These are phyloP conservation scores for Apophysomyces variabilis DNA, from an alignment of 371 early-diverging fungal genomes.

Conservation along the genomic window DNA sequence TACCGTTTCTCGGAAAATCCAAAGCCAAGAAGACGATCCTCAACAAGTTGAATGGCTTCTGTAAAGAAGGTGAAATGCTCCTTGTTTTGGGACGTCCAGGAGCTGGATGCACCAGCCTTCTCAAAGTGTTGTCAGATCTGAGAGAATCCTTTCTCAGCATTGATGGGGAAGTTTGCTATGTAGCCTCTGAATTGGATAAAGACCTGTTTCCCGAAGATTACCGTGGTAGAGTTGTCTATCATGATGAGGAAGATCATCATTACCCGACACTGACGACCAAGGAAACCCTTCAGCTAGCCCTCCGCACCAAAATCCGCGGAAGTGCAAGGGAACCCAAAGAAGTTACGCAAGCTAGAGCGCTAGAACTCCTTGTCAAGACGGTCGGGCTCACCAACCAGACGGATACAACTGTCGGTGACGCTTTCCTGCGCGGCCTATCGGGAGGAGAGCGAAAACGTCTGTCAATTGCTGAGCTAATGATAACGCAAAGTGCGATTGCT, in stretches of 20 bases:
- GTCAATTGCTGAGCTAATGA: conserved; percentile 84
- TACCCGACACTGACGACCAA: conserved; percentile 48
- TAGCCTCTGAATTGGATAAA: conserved; percentile 37
- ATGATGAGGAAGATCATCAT: conserved; percentile 58
- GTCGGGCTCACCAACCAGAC: conserved; percentile 73
- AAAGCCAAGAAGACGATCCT: conserved; percentile 31
- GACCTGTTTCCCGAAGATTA: conserved; percentile 40
- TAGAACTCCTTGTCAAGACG: conserved; percentile 55
- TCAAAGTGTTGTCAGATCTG: conserved; percentile 52
- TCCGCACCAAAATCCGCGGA: conserved; percentile 52
- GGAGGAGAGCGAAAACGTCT: conserved; percentile 90
- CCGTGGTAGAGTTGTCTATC: conserved; percentile 53
- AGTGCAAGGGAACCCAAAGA: conserved; percentile 28
- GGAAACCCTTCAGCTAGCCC: conserved; percentile 55
- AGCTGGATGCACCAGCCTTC: conserved; percentile 53
- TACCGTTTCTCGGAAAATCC: conserved; percentile 16
- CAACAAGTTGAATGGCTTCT: conserved; percentile 41
- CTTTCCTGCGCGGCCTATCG: conserved; percentile 77
- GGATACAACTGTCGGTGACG: conserved; percentile 83
- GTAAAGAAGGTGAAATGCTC: conserved; percentile 57
- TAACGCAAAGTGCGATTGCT: conserved; percentile 70
- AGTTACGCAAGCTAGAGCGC: conserved; percentile 33
- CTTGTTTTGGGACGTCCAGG: conserved; percentile 60
- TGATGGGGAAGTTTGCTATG: conserved; percentile 43
- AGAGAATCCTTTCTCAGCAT: conserved; percentile 42